Conservation (phyloP, 2,329 filamentous ascomycete genomes). For the Chrysoporthe austroafricana region DNA sequence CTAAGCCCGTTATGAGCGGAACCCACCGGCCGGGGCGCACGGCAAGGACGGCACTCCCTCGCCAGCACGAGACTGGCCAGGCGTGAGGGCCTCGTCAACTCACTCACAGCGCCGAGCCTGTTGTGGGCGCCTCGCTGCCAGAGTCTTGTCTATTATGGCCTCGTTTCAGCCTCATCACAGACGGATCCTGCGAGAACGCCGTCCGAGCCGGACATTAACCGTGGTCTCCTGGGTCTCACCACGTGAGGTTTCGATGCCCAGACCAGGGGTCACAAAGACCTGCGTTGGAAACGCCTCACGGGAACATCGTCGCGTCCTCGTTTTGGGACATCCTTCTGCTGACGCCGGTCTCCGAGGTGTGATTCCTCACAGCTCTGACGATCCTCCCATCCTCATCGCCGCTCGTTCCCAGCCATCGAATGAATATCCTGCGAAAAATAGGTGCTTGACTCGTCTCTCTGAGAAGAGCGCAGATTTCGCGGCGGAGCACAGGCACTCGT, state of each 20-base stretch:
- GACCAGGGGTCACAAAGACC: background rate
- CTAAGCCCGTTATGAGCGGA: constrained; percentile 16
- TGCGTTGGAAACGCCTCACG: background rate
- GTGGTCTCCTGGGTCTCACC: background rate
- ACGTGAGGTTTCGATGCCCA: background rate
- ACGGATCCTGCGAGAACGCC: background rate
- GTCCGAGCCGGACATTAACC: constrained; percentile 23
- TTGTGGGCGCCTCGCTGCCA: constrained; percentile 1
- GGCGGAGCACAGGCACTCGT: constrained; percentile 13
- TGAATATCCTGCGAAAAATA: background rate
- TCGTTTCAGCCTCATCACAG: background rate
- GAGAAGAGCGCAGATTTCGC: background rate
- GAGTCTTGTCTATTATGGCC: background rate
- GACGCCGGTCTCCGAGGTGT: no score
- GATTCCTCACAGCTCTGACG: no score
- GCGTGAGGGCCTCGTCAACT: background rate
- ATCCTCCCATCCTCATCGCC: constrained; percentile 2
- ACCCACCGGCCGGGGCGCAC: constrained; percentile 15
- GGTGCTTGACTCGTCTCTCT: constrained; percentile 17
- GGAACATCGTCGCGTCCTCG: background rate
- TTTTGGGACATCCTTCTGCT: background rate
- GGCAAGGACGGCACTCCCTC: constrained; percentile 20
- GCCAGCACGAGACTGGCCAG: background rate
- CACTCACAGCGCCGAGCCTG: background rate
- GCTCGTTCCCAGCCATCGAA: constrained; percentile 6